Base-by-base conservation (phyloP, 179 eudicot species). In the Beta lomatogona region DNA sequence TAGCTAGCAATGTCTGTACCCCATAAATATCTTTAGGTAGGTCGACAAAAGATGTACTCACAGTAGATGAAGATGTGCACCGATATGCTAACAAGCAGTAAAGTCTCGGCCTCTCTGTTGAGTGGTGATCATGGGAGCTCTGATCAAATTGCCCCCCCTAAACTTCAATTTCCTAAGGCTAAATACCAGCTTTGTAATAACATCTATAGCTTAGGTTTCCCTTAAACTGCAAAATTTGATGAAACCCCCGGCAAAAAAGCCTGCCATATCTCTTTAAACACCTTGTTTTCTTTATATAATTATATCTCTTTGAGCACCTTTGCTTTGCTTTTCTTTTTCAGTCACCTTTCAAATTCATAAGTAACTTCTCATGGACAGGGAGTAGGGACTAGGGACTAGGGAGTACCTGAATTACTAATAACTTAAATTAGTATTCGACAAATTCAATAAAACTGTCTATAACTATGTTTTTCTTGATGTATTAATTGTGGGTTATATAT, bases 141-240 rank as follows among this genome's bases (percentile, higher is more conserved):
- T 73, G 77, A 73, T 2, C 13, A 73, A 54, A 53, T 73, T 73
- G 77, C 54, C 64, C 46, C 77, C 77, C 13, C n/a, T 45, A 15
- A 50, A 21, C 61, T 55, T 55, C 14, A 73, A 54, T 21, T 52
- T 73, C n/a, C 63, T 28, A 15, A 54, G 21, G n/a, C 46, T 28
- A 73, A 54, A 22, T 36, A 36, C 41, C 28, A 73, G 6, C 3
- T 28, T 10, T 6, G 13, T 73, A 55, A 73, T 54, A 73, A 55
- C 46, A 25, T 53, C 54, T 18, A 59, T 72, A 25, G 45, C 71
- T 8, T 67, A 73, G 61, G 22, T 55, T 73, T 55, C 77, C 64
- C 46, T 53, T 14, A 53, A 36, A 54, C 48, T 73, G 77, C 77
- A 53, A 73, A 25, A 31, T 73, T 73, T 73, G 64, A 48, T 28